Base-by-base conservation (phyloP, 169 alveolate genomes). In the Toxoplasma gondii region DNA sequence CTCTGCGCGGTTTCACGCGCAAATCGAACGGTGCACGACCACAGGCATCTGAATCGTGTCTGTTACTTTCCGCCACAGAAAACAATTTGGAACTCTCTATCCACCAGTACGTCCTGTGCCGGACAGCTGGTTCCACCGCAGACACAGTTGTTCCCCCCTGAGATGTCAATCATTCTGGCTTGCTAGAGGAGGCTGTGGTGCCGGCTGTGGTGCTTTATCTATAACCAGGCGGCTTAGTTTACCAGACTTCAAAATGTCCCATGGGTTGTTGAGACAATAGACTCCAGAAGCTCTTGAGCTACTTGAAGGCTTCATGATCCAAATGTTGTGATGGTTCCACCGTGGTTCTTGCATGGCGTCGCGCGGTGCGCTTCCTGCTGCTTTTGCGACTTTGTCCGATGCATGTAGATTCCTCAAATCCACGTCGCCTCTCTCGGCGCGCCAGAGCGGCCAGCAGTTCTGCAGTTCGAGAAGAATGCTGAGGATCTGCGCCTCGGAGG, bases 291-390 rank as follows among this genome's bases (percentile, higher is more conserved):
- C 95, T 17, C 88, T 64, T 0, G 95, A 45, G 64, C 39, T 86
- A 92, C 95, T 92, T 43, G 92, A 64, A 19, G 95, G 95, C 78
- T 92, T 92, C 44, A 92, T 84, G 45, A 92, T 92, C 95, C 95
- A 92, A 2, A 92, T 43, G 86, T 92, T 92, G 41, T 78, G 93
- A 16, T 58, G 81, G 29, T 22, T 4, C 93, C 87, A 88, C 78
- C 82, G 74, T 22, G 93, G 84, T 17, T 84, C 74, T 12, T 74
- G 45, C 12, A 44, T 41, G 44, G 39, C 27, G 22, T n/a, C 84
- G 19, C 43, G 38, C 49, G 88, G 31, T 27, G 24, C 88, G 58
- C 38, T 43, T 19, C 41, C 91, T 7, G 80, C 44, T 10, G 2
- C 38, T 17, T 17, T n/a, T 16, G 7, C 44, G 1, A 1, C 9